These are phyloP conservation scores for Hibiscus tridactylites DNA, from an alignment of 345 rosid genomes.

Conservation along the genomic window DNA sequence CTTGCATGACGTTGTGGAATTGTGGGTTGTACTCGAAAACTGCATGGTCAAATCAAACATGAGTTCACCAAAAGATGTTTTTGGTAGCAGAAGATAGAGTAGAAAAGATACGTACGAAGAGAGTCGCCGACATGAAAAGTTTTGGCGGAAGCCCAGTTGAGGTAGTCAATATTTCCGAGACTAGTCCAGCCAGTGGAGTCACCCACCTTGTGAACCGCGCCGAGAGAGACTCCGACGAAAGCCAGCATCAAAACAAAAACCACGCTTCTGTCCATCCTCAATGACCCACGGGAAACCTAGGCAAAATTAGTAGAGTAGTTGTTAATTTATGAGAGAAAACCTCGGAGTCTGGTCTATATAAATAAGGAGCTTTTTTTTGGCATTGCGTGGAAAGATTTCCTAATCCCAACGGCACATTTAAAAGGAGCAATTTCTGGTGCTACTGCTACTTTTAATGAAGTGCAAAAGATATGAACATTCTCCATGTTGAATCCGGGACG, in stretches of 20 bases:
- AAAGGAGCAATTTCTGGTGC: not conserved
- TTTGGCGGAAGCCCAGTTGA: not conserved
- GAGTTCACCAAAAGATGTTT: too few species aligned
- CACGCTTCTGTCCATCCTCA: not conserved
- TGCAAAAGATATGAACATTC: not conserved
- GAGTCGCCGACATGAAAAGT: not conserved
- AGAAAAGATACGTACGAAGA: not conserved
- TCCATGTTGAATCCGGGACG: not conserved
- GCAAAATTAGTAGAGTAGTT: not conserved
- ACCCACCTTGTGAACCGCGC: conserved; percentile 17
- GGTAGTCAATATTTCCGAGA: conserved; percentile 9
- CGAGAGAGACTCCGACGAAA: conserved; percentile 1
- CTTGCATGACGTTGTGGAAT: conserved; percentile 24
- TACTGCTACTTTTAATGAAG: not conserved
- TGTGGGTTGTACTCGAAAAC: conserved; percentile 22
- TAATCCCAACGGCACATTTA: not conserved
- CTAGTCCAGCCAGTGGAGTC: conserved; percentile 22
- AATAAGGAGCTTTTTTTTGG: not conserved
- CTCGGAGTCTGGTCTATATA: not conserved
- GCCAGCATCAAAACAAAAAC: not conserved
- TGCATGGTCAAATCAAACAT: not conserved
- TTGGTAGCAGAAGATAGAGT: too few species aligned
- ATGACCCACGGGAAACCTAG: too few species aligned
- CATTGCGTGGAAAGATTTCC: not conserved
- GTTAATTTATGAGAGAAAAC: not conserved